Conservation (phyloP, 768 basidiomycete species). For the Hygrocybe punicea region DNA sequence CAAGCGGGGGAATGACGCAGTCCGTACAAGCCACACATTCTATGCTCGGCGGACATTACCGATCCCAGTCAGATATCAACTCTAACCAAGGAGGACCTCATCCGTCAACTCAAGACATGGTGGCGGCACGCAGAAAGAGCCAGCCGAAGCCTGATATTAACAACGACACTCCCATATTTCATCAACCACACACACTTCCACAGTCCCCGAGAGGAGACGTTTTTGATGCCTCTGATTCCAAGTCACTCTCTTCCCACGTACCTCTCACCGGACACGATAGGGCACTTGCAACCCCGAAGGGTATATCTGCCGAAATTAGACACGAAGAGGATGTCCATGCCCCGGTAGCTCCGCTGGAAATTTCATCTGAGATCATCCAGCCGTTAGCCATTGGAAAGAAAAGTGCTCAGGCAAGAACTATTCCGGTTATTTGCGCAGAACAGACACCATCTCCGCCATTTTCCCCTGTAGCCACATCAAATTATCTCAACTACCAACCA, state of each 20-base stretch:
- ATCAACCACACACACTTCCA: constrained; percentile 38
- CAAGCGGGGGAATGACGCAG: constrained; percentile 19
- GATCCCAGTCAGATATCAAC: constrained; percentile 46
- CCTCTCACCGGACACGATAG: constrained; percentile 22
- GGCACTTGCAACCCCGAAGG: constrained; percentile 11
- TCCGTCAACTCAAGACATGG: constrained; percentile 40
- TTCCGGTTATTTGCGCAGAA: background rate
- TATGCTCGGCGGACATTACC: constrained; percentile 33
- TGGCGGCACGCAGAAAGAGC: constrained; percentile 31
- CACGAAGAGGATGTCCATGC: constrained; percentile 55
- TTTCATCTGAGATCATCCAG: constrained; percentile 24
- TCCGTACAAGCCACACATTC: constrained; percentile 17
- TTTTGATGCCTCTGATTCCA: constrained; percentile 2
- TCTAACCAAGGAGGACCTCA: background rate
- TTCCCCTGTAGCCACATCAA: constrained; percentile 28
- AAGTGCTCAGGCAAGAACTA: constrained; percentile 21
- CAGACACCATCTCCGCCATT: constrained; percentile 22
- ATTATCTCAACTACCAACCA: constrained; percentile 61
- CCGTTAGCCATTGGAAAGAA: constrained; percentile 19
- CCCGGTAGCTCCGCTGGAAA: constrained; percentile 61
- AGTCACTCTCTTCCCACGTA: constrained; percentile 28
- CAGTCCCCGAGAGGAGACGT: constrained; percentile 19
- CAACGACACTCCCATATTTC: constrained; percentile 28
- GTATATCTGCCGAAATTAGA: constrained; percentile 61
- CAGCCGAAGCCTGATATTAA: background rate